phyloP scores from a whole-genome alignment of 108 stramenopile genomes.

The Nitzschia sp. region DNA sequence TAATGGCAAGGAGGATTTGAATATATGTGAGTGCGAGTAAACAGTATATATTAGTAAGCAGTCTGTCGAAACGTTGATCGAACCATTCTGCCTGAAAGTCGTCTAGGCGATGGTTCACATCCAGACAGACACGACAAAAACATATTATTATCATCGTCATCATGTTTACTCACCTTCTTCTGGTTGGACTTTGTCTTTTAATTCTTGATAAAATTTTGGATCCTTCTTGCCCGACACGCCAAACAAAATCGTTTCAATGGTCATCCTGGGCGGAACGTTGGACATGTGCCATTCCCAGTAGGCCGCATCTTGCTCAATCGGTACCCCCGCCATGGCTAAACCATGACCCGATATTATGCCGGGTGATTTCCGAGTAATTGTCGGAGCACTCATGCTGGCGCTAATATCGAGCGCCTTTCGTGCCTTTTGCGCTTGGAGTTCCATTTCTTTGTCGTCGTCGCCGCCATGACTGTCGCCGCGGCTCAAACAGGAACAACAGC shows the following conservation, averaged over 20 bases:
- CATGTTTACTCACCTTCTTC: slow-evolving; percentile 47
- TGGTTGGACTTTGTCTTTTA: slow-evolving; percentile 31
- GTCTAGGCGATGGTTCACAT: no score
- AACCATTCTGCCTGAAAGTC: background rate
- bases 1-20: background rate
- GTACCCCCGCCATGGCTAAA: slow-evolving; percentile 58
- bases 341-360: slow-evolving; percentile 58
- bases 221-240: slow-evolving; percentile 80
- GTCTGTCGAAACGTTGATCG: no score
- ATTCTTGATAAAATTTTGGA: slow-evolving; percentile 55
- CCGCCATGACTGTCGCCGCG: slow-evolving; percentile 12
- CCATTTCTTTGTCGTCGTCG: slow-evolving; percentile 8
- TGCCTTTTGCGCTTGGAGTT: slow-evolving; percentile 23
- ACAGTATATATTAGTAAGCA: no score
- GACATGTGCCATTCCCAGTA: slow-evolving; percentile 89
- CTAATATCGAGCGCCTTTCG: slow-evolving; percentile 29
- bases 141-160: no score
- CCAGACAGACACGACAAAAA: no score
- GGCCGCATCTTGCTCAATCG: slow-evolving; percentile 86
- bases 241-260: slow-evolving; percentile 59
- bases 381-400: slow-evolving; percentile 61
- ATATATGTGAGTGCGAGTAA: no score
- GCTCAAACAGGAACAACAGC: slow-evolving; percentile 34
- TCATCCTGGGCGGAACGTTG: slow-evolving; percentile 17
- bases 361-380: slow-evolving; percentile 35